Conservation (phyloP, 2,329 filamentous ascomycete genomes). For the Leptographium galeiforme region DNA sequence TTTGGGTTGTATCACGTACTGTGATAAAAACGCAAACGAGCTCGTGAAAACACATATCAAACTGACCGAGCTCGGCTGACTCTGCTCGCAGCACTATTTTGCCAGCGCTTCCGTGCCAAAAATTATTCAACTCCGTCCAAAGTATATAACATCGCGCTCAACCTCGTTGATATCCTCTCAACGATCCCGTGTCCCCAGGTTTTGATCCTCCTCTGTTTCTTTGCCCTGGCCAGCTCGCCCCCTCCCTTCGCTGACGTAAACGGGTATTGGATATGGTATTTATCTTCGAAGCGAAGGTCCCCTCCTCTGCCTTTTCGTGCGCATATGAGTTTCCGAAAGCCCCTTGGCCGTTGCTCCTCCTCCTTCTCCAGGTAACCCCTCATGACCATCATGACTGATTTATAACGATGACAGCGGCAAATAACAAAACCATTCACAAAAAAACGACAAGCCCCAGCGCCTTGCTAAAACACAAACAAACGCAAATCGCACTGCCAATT, state of each 20-base stretch:
- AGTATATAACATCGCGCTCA: neutral
- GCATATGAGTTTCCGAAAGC: neutral
- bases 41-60: neutral
- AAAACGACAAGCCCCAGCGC: slow-evolving; percentile 1
- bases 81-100: neutral
- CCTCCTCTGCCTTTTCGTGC: neutral
- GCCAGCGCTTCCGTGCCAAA: neutral
- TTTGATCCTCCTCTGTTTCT: neutral
- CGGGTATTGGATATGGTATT: neutral
- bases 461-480: neutral
- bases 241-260: neutral
- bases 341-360: neutral
- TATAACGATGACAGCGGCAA: neutral
- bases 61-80: neutral
- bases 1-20: neutral
- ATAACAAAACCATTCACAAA: neutral
- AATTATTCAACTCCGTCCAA: neutral
- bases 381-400: neutral
- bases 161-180: neutral
- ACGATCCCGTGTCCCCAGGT: neutral
- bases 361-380: neutral
- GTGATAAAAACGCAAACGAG: neutral
- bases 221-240: neutral
- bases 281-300: neutral
- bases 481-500: neutral